Evolutionary conservation across 441 rosid species (phyloP).

Genomic region (Theobroma grandiflorum): DNA sequence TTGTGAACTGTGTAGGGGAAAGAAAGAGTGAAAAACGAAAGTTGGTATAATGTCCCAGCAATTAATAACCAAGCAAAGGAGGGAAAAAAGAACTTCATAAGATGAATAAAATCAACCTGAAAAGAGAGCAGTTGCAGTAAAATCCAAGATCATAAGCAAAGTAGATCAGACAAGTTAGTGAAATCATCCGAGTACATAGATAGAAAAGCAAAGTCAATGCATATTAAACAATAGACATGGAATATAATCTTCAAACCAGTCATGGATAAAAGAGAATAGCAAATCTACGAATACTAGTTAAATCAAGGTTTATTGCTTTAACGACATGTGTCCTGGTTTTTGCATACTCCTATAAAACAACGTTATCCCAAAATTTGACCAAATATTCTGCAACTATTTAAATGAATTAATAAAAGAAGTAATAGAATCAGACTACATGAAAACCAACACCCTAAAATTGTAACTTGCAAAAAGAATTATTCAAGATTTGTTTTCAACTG

Average conservation of each 20-base stretch:
- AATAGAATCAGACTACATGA: not conserved
- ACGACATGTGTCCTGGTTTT: not conserved
- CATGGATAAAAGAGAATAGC: not conserved
- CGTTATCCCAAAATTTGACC: not conserved
- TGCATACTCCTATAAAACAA: not conserved
- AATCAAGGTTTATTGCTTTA: not conserved
- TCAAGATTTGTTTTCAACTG: conserved; percentile 21
- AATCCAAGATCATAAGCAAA: conserved; percentile 1
- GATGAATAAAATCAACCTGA: not conserved
- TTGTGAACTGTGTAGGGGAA: not conserved
- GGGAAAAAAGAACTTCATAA: not conserved
- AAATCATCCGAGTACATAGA: conserved; percentile 18
- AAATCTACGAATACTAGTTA: not conserved
- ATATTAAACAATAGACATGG: not conserved
- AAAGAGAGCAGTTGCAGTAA: not conserved
- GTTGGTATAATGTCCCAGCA: not conserved
- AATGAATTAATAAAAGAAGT: not conserved
- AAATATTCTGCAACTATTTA: not conserved
- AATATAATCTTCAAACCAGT: conserved; percentile 22
- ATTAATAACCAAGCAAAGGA: not conserved
- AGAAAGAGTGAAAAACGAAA: not conserved
- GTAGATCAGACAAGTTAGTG: not conserved
- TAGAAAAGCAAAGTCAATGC: conserved; percentile 7
- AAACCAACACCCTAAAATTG: not conserved
- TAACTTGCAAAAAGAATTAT: conserved; percentile 12